Conservation (phyloP, 352 stramenopile species). For the Pilasporangium apinafurcum region DNA sequence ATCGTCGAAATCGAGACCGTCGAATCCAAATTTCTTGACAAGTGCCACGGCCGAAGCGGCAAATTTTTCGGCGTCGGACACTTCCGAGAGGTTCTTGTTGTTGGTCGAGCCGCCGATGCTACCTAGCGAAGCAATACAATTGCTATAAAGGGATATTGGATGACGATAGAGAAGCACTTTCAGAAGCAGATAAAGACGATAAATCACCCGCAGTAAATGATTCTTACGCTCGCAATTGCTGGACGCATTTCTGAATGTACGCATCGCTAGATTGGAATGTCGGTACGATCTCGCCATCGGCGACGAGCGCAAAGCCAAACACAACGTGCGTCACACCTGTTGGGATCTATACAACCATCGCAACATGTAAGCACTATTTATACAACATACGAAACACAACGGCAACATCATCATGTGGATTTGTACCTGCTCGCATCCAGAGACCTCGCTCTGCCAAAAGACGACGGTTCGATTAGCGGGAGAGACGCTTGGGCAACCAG, state of each 20-base stretch:
- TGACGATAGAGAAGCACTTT: not conserved
- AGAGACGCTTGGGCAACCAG: slow-evolving; percentile 17
- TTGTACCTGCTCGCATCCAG: slow-evolving; percentile 62
- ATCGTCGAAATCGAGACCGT: slow-evolving; percentile 70
- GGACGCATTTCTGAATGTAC: slow-evolving; percentile 48
- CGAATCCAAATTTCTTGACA: slow-evolving; percentile 59
- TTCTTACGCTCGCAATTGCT: slow-evolving; percentile 30
- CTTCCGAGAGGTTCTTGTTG: slow-evolving; percentile 48
- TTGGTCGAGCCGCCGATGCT: slow-evolving; percentile 72
- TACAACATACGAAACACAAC: not conserved
- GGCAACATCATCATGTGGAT: too few species aligned
- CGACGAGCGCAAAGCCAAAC: slow-evolving; percentile 68
- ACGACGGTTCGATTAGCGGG: slow-evolving; percentile 54
- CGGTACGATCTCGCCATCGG: slow-evolving; percentile 34
- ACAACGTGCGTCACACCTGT: slow-evolving; percentile 67
- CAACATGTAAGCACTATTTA: not conserved
- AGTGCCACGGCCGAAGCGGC: slow-evolving; percentile 38
- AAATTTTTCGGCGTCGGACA: slow-evolving; percentile 35
- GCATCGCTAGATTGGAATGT: slow-evolving; percentile 56
- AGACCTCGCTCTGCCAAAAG: slow-evolving; percentile 79
- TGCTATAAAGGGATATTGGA: slow-evolving; percentile 10
- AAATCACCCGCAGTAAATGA: too few species aligned
- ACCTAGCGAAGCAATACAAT: slow-evolving; percentile 51
- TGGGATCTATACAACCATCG: slow-evolving; percentile 15
- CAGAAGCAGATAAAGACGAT: not conserved